Conservation (phyloP, 495 filamentous ascomycete species). For the Friedmanniomyces simplex region DNA sequence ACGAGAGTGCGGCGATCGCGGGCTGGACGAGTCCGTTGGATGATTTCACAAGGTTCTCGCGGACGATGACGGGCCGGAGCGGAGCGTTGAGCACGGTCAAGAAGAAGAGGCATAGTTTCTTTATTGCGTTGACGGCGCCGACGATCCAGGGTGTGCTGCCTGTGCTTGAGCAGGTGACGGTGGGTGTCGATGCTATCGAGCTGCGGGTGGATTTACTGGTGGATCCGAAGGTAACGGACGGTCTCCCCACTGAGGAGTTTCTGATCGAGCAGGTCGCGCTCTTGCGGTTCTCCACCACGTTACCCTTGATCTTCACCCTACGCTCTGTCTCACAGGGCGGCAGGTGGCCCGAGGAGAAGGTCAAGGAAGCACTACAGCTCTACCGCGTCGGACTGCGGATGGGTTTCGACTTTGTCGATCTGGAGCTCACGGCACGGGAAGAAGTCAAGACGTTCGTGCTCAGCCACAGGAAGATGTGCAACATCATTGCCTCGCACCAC, state of each 20-base stretch:
- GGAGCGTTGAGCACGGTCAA: constrained; percentile 54
- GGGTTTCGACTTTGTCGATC: constrained; percentile 83
- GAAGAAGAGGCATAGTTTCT: constrained; percentile 73
- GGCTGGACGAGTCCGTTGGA: constrained; percentile 53
- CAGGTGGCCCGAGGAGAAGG: constrained; percentile 68
- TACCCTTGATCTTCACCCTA: constrained; percentile 89
- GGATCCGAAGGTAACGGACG: constrained; percentile 51
- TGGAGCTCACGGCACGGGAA: constrained; percentile 82
- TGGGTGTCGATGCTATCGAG: constrained; percentile 90
- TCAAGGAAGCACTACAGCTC: constrained; percentile 56
- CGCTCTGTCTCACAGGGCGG: constrained; percentile 81
- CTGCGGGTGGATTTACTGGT: constrained; percentile 83
- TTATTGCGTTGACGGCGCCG: constrained; percentile 81
- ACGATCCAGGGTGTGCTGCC: constrained; percentile 52
- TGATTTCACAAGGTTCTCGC: constrained; percentile 73
- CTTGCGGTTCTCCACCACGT: constrained; percentile 59
- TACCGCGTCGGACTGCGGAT: constrained; percentile 70
- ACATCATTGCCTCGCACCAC: constrained; percentile 91
- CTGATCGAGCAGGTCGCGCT: constrained; percentile 72
- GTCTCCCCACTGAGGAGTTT: constrained; percentile 58
- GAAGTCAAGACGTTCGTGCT: constrained; percentile 56
- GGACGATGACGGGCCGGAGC: constrained; percentile 57
- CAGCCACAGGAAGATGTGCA: constrained; percentile 44
- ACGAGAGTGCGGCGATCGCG: constrained; percentile 34
- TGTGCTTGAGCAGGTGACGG: constrained; percentile 57